A percentile compares a stretch with the other conserved stretches of the same genome.
phyloP scores from a whole-genome alignment of 805 yeast species.

The Sugiyamaella lignohabitans region DNA sequence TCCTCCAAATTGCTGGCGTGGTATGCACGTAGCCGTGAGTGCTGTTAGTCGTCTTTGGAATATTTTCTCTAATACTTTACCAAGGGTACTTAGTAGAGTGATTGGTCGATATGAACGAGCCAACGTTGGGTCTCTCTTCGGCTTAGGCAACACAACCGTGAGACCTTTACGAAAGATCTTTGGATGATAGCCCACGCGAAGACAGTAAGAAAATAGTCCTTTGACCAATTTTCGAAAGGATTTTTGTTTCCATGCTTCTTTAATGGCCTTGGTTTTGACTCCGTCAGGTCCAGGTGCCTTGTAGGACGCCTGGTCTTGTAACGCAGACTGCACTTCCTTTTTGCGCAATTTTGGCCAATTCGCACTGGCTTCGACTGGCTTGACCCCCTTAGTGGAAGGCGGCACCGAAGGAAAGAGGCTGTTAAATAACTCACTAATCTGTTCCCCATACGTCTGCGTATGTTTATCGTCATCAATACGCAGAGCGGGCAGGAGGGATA shows the following conservation, averaged over 20 bases:
- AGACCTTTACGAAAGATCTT: not conserved
- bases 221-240: not conserved
- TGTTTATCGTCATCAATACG: not conserved
- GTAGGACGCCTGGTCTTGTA: not conserved
- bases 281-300: slow-evolving; percentile 1
- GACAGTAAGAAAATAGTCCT: not conserved
- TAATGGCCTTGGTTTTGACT: not conserved
- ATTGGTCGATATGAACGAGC: slow-evolving; percentile 2
- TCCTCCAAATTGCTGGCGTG: slow-evolving; percentile 5
- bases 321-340: not conserved
- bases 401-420: not conserved
- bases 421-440: not conserved
- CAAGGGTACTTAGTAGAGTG: slow-evolving; percentile 1
- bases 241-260: not conserved
- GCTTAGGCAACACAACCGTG: not conserved
- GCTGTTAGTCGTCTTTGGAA: slow-evolving; percentile 3
- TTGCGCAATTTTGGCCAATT: not conserved
- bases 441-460: not conserved
- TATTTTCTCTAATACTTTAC: slow-evolving; percentile 4
- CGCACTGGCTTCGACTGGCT: not conserved
- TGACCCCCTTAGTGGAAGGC: not conserved
- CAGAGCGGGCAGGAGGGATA: not conserved
- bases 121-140: not conserved
- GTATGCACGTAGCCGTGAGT: not conserved
- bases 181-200: not conserved